phyloP scores from a whole-genome alignment of 495 filamentous ascomycete species.

The Xylaria nigripes region DNA sequence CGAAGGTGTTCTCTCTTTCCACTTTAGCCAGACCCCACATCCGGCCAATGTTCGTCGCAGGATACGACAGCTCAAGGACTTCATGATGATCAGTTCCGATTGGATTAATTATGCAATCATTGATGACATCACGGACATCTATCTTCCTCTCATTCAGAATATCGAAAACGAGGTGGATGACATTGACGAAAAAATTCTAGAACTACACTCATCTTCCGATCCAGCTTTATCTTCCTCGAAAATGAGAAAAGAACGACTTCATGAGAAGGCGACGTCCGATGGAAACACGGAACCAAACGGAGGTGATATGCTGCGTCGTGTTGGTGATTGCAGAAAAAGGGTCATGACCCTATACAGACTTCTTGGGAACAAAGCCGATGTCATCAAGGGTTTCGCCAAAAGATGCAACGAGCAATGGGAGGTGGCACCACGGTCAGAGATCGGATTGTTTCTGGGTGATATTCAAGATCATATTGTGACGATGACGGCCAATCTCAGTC shows the following conservation, averaged over 20 bases:
- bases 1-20: slow-evolving; percentile 90
- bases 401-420: slow-evolving; percentile 98
- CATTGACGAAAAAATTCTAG: slow-evolving; percentile 75
- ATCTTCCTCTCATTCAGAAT: slow-evolving; percentile 77
- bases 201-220: slow-evolving; percentile 55
- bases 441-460: slow-evolving; percentile 91
- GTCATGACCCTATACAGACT: slow-evolving; percentile 92
- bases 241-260: slow-evolving; percentile 21
- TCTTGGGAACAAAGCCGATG: slow-evolving; percentile 93
- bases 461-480: slow-evolving; percentile 99
- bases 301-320: slow-evolving; percentile 81
- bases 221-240: slow-evolving; percentile 23
- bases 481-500: slow-evolving; percentile 88
- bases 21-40: slow-evolving; percentile 88
- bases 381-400: slow-evolving; percentile 99
- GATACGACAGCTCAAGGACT: slow-evolving; percentile 89
- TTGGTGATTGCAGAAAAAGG: slow-evolving; percentile 91
- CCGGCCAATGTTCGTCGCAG: slow-evolving; percentile 89
- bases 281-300: slow-evolving; percentile 51
- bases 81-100: slow-evolving; percentile 83
- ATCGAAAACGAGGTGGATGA: slow-evolving; percentile 87
- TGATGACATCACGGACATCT: slow-evolving; percentile 96
- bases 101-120: slow-evolving; percentile 99
- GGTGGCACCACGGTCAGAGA: slow-evolving; percentile 87
- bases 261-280: slow-evolving; percentile 40